phyloP scores from a whole-genome alignment of 768 basidiomycete genomes.

The Ramaria sp. region DNA sequence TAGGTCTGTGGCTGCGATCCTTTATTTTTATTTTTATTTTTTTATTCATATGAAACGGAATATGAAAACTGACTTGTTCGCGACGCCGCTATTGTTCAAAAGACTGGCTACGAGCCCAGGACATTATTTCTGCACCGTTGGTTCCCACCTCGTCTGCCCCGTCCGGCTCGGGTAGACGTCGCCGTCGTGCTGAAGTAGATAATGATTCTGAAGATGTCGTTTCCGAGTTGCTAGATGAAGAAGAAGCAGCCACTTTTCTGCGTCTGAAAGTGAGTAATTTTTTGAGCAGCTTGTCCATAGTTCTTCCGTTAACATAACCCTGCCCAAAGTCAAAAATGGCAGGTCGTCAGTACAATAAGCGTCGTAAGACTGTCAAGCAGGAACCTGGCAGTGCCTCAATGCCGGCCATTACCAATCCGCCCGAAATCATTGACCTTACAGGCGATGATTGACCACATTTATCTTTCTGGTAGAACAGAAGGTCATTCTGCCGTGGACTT shows the following conservation, averaged over 20 bases:
- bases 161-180: not conserved
- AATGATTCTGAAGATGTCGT: not conserved
- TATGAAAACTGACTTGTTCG: too few relatives aligned
- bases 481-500: too few relatives aligned
- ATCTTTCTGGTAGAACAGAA: not conserved
- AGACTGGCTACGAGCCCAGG: not conserved
- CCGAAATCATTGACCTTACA: not conserved
- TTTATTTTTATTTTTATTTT: too few relatives aligned
- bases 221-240: not conserved
- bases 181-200: not conserved
- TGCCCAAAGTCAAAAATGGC: not conserved
- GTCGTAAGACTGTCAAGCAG: slow-evolving; percentile 1
- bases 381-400: not conserved
- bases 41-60: too few relatives aligned
- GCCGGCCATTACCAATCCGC: not conserved
- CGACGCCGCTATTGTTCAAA: too few relatives aligned
- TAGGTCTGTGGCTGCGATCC: not conserved
- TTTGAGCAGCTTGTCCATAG: not conserved
- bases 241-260: not conserved
- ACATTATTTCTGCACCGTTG: not conserved
- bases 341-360: not conserved
- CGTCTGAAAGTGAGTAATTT: not conserved
- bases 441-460: not conserved
- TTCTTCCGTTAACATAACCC: not conserved
- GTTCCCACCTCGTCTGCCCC: not conserved